Percentiles rank a stretch among this genome's conserved stretches.
Evolutionary conservation across 768 basidiomycete species (phyloP).

Genomic region (Naganishia friedmannii): DNA sequence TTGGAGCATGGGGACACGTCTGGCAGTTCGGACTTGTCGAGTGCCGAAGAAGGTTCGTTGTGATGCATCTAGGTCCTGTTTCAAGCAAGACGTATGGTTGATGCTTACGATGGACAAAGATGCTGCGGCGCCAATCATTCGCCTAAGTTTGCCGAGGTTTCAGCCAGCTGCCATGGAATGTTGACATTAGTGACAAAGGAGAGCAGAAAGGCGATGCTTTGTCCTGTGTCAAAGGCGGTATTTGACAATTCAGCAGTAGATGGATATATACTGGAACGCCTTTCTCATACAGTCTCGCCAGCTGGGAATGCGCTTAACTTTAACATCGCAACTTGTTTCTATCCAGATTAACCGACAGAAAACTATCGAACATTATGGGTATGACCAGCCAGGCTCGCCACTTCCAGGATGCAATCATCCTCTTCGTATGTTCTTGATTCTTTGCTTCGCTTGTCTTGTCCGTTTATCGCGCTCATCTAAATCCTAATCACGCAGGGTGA

Average conservation of each 20-base stretch:
- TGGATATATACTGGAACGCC: not conserved
- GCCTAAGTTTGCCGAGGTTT: not conserved
- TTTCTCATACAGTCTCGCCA: too few relatives aligned
- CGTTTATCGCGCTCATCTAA: not conserved
- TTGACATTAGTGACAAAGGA: not conserved
- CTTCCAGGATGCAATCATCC: slow-evolving; percentile 41
- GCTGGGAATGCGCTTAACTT: too few relatives aligned
- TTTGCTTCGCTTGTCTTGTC: not conserved
- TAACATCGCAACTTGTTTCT: too few relatives aligned
- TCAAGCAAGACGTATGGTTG: not conserved
- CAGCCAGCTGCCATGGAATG: not conserved
- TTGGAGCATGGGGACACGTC: slow-evolving; percentile 11
- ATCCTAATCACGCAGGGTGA: slow-evolving; percentile 38
- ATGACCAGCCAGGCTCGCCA: not conserved
- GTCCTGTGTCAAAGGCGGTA: not conserved
- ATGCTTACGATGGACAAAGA: not conserved
- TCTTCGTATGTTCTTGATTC: slow-evolving; percentile 39
- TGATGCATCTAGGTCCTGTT: not conserved
- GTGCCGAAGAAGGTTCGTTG: slow-evolving; percentile 11
- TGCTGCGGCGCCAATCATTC: not conserved
- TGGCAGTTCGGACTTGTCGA: slow-evolving; percentile 9
- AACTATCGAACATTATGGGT: not conserved
- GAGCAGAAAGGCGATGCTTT: not conserved
- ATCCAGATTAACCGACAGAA: not conserved
- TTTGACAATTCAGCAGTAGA: not conserved